Evolutionary conservation across 179 eudicot genomes (phyloP).

Genomic region (Pouteria campechiana): DNA sequence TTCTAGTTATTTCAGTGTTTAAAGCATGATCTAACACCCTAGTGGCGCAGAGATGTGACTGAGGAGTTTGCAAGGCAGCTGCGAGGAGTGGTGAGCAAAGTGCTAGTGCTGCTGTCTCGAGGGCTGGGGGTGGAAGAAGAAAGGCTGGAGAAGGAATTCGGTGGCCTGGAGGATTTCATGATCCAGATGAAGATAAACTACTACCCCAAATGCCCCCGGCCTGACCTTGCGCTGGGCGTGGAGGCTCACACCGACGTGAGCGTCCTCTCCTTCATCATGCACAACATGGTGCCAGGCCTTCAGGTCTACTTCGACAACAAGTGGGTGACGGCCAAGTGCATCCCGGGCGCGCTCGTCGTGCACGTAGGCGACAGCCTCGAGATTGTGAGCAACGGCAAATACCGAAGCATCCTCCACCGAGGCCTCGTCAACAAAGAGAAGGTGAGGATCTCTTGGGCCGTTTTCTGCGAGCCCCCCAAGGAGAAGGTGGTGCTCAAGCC

Average conservation of each 20-base stretch:
- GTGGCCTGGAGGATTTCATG: slow-evolving; percentile 65
- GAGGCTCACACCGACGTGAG: slow-evolving; percentile 93
- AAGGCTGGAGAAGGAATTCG: slow-evolving; percentile 72
- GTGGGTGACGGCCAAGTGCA: slow-evolving; percentile 92
- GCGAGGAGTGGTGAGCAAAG: slow-evolving; percentile 46
- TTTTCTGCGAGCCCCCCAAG: slow-evolving; percentile 87
- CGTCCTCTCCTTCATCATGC: slow-evolving; percentile 80
- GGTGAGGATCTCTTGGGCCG: slow-evolving; percentile 92
- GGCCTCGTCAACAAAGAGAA: slow-evolving; percentile 88
- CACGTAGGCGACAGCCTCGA: slow-evolving; percentile 88
- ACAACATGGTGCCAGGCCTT: slow-evolving; percentile 97
- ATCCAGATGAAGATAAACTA: slow-evolving; percentile 84
- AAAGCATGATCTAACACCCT: too few species aligned
- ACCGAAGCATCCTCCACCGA: slow-evolving; percentile 80
- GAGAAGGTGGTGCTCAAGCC: slow-evolving; percentile 82
- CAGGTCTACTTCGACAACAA: slow-evolving; percentile 74
- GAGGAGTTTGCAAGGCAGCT: slow-evolving; percentile 60
- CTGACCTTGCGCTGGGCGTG: slow-evolving; percentile 86
- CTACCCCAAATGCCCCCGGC: slow-evolving; percentile 95
- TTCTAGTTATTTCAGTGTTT: not conserved
- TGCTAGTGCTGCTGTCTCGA: slow-evolving; percentile 51
- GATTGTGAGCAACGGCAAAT: slow-evolving; percentile 84
- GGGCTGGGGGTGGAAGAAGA: slow-evolving; percentile 68
- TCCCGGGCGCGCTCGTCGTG: slow-evolving; percentile 82
- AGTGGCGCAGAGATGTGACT: slow-evolving; percentile 67